Evolutionary conservation across 2,329 filamentous ascomycete species (phyloP), one percentile per base, ranked within the genome.

Genomic region (Xylariaceae sp.): DNA sequence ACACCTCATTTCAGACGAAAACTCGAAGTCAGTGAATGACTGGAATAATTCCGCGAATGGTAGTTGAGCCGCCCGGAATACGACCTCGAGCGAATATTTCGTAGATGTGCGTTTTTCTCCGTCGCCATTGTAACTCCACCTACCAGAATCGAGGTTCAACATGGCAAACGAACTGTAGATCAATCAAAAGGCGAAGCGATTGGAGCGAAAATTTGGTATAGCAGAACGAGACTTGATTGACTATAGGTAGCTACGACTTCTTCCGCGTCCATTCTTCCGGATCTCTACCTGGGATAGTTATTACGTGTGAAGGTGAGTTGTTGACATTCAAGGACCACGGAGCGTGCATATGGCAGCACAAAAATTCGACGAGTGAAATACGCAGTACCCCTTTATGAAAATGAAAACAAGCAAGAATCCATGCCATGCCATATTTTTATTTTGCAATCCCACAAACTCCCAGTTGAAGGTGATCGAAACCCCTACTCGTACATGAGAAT

Each of bases 401-500:
- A 30, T 30, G 23, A 42, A 42, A 7, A 42, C 37, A 13, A 9
- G 11, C 11, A 42, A 42, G 39, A 51, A 35, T n/a, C 37, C 42
- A 13, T 47, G 11, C 39, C 18, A 56, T 50, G 49, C 56, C 11
- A 44, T 53, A 56, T 58, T 55, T 57, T 55, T 51, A 58, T 55
- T 55, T 34, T n/a, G n/a, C 11, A 57, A 60, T 37, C 62, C 49
- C 62, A 62, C 62, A 64, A 6, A 60, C 34, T 51, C 59, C 57
- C 52, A 52, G 55, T 54, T 15, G 48, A 62, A 59, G 48, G 45
- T n/a, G 9, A 48, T 35, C 34, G 56, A 30, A 30, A 30, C 23
- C 23, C 23, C 60, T 62, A 48, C 53, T 58, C 56, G 52, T 60
- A 64, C 62, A 62, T 62, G 49, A 58, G 50, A 54, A 55, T 44